Conservation (phyloP, 2,329 filamentous ascomycete genomes). For the Stagonosporopsis vannaccii region DNA sequence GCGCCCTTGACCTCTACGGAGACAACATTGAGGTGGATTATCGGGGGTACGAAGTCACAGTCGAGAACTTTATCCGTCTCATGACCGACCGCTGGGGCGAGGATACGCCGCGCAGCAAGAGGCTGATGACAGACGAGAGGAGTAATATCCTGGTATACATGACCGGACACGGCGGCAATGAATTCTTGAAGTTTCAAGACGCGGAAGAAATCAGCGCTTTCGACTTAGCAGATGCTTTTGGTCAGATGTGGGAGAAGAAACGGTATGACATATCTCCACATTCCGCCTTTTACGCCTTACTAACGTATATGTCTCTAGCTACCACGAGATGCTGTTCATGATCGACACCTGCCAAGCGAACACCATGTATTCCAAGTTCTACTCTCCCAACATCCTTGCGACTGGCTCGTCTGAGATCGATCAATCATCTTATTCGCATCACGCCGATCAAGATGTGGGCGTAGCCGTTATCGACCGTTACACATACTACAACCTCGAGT, state of each 20-base stretch:
- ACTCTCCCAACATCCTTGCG: conserved; percentile 96
- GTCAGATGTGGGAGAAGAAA: conserved; percentile 99
- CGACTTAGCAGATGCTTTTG: conserved; percentile 94
- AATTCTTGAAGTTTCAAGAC: conserved; percentile 98
- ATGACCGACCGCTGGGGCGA: conserved; percentile 93
- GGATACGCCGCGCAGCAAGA: conserved; percentile 93
- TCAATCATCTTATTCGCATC: conserved; percentile 95
- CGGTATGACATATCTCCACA: conserved; percentile 58
- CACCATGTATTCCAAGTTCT: conserved; percentile 98
- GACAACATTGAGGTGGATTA: conserved; percentile 99
- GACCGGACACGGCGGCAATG: conserved; percentile 97
- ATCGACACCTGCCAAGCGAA: conserved; percentile 99
- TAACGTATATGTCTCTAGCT: conserved; percentile 58
- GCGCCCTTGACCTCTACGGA: conserved; percentile 93
- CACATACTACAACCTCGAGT: conserved; percentile 62
- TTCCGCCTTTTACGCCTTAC: not conserved
- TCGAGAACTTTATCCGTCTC: conserved; percentile 97
- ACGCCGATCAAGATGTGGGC: conserved; percentile 96
- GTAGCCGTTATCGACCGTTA: conserved; percentile 83
- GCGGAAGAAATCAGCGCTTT: conserved; percentile 97
- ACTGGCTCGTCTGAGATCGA: conserved; percentile 97
- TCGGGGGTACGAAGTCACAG: conserved; percentile 95
- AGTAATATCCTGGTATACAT: conserved; percentile 99
- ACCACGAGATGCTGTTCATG: conserved; percentile 99
- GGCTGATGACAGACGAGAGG: conserved; percentile 89